phyloP scores from a whole-genome alignment of 805 yeast species.

The Zygosaccharomyces rouxii region DNA sequence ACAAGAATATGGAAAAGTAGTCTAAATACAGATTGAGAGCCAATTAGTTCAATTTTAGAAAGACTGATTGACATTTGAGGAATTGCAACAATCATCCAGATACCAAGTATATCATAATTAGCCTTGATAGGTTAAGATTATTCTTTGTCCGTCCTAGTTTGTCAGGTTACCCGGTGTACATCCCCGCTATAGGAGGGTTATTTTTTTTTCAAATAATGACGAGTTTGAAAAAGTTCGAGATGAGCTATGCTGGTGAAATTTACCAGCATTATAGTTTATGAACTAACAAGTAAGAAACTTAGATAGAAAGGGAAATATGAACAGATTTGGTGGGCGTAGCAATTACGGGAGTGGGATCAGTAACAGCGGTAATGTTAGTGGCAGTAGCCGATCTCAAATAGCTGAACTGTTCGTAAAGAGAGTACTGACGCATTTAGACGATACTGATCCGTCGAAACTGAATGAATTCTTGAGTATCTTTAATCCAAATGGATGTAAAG shows the following conservation, averaged over 20 bases:
- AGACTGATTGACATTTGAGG: too few relatives aligned
- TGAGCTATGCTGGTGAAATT: conserved; percentile 2
- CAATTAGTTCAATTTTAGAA: neutral
- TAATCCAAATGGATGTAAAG: conserved; percentile 24
- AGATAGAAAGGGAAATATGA: conserved; percentile 5
- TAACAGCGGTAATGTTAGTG: conserved; percentile 8
- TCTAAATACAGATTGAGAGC: neutral
- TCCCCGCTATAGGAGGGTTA: neutral
- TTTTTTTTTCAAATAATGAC: neutral
- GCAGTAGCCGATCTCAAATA: conserved; percentile 26
- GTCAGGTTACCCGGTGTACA: conserved; percentile 3
- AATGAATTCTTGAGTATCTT: conserved; percentile 29
- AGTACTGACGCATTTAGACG: conserved; percentile 35
- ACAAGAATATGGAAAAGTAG: neutral
- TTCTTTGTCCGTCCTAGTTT: neutral
- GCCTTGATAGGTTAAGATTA: neutral
- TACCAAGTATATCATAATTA: neutral
- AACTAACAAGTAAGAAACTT: neutral
- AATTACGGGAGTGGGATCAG: conserved; percentile 1
- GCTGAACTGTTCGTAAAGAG: conserved; percentile 34
- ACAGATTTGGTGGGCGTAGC: conserved; percentile 10
- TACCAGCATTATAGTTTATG: neutral
- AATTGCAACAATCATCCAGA: neutral
- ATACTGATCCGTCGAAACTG: conserved; percentile 30
- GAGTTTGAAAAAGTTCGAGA: conserved; percentile 1